Evolutionary conservation across 345 rosid genomes (phyloP).

Genomic region (Cardamine resedifolia): DNA sequence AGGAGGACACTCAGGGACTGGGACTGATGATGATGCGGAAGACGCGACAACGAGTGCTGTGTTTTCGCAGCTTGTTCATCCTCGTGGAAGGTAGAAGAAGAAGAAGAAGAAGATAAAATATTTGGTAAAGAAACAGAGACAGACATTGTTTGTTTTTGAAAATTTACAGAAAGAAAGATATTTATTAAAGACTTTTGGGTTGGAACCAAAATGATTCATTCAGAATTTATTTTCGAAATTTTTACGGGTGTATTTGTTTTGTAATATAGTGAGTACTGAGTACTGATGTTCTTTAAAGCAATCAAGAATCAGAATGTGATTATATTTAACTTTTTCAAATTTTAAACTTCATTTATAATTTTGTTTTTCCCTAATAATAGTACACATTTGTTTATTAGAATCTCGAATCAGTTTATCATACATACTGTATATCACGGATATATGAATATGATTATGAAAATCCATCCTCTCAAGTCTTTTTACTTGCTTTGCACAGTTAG

Average conservation of each 20-base stretch:
- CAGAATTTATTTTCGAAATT: constrained; percentile 24
- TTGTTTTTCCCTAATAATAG: neutral
- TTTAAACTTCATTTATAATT: neutral
- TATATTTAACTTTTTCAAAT: constrained; percentile 3
- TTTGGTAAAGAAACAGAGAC: constrained; percentile 27
- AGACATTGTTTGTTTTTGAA: constrained; percentile 31
- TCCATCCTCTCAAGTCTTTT: neutral
- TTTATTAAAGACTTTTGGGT: constrained; percentile 5
- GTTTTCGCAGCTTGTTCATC: constrained; percentile 96
- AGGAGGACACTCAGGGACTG: constrained; percentile 41
- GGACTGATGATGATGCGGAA: constrained; percentile 74
- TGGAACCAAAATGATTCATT: constrained; percentile 28
- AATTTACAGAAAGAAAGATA: constrained; percentile 8
- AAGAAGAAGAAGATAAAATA: neutral
- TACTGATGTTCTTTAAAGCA: constrained; percentile 2
- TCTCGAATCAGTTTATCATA: neutral
- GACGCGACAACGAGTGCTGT: constrained; percentile 92
- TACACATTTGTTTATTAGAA: neutral
- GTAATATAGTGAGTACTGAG: constrained; percentile 46
- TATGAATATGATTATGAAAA: neutral
- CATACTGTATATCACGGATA: no score
- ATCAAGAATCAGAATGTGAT: constrained; percentile 31
- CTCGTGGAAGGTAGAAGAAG: constrained; percentile 78
- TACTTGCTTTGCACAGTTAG: neutral
- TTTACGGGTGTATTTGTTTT: constrained; percentile 30